phyloP scores from a whole-genome alignment of 176 grass and related monocot species.

The Oryza coarctata region DNA sequence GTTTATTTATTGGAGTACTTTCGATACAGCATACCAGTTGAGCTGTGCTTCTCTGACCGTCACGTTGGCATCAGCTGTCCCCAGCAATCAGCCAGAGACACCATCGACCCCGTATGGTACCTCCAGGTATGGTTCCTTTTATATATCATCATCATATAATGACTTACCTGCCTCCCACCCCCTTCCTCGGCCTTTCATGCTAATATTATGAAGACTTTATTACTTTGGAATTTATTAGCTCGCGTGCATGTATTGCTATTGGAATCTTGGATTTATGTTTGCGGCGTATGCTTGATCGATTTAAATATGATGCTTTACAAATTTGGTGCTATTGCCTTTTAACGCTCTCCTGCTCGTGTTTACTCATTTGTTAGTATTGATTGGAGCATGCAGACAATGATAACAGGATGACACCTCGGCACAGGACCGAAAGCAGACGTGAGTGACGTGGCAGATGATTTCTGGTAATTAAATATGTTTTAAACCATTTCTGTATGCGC shows the following conservation, averaged over 20 bases:
- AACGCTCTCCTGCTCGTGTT: background rate
- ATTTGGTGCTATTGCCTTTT: background rate
- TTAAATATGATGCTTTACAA: conserved; percentile 17
- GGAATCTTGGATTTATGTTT: background rate
- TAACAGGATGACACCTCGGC: background rate
- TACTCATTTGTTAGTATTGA: background rate
- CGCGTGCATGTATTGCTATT: conserved; percentile 34
- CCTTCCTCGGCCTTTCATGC: background rate
- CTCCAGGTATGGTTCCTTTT: background rate
- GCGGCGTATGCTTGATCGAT: background rate
- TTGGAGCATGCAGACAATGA: background rate
- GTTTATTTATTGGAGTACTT: background rate
- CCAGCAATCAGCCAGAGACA: conserved; percentile 23
- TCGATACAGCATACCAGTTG: background rate
- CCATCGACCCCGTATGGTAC: background rate
- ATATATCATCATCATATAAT: background rate
- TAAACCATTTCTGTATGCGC: background rate
- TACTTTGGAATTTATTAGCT: conserved; percentile 4
- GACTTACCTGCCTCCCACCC: background rate
- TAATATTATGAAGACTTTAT: background rate
- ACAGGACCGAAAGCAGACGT: background rate
- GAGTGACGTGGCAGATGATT: background rate
- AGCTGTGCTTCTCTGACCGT: conserved; percentile 24
- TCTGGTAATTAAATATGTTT: background rate
- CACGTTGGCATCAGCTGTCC: conserved; percentile 3